Evolutionary conservation across 805 yeast genomes (phyloP), one percentile per base, ranked within the genome.

Genomic region (Brettanomyces sp.): DNA sequence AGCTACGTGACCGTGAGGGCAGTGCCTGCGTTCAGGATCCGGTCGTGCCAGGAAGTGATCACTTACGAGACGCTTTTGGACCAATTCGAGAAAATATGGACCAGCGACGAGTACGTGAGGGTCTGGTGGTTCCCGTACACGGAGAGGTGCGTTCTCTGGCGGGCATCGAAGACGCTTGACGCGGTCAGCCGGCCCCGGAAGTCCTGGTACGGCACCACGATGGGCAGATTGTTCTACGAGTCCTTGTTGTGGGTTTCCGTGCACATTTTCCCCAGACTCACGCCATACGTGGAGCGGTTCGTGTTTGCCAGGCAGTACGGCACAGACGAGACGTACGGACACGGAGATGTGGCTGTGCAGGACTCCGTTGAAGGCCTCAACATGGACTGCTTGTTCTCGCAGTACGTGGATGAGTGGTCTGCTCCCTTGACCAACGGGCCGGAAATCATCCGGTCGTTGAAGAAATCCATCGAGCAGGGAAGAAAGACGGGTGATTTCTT

Each of bases 91-190:
- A 70, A 72, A 12, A 64, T 91, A 40, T 91, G 97, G 95, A 77
- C 85, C 3, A 80, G 87, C 41, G 75, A 88, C n/a, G 99, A 91
- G 66, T 91, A 80, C 58, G 83, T 89, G 41, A 78, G 98, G 52
- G 78, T 89, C 43, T 91, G 98, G 97, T 93, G 98, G 98, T 93
- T 85, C 64, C 98, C 99, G 1, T 93, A 91, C 63, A 73, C 93
- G 14, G 77, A 79, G 44, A 83, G 83, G 58, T 86, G 95, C 69
- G 80, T 89, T 32, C 69, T 89, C 42, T 91, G 98, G 97, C 77
- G 95, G 59, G 98, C 95, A 36, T 67, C 77, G 23, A 87, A 87
- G 59, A 78, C 95, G 1, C 67, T 68, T 24, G 85, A 82, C 35
- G 74, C 82, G 0, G 65, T 77, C 41, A 74, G 85, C 4, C 69